A percentile compares a stretch with the other conserved stretches of the same genome.
Conservation (phyloP, 2,329 filamentous ascomycete species). For the Pyrenophora graminea region DNA sequence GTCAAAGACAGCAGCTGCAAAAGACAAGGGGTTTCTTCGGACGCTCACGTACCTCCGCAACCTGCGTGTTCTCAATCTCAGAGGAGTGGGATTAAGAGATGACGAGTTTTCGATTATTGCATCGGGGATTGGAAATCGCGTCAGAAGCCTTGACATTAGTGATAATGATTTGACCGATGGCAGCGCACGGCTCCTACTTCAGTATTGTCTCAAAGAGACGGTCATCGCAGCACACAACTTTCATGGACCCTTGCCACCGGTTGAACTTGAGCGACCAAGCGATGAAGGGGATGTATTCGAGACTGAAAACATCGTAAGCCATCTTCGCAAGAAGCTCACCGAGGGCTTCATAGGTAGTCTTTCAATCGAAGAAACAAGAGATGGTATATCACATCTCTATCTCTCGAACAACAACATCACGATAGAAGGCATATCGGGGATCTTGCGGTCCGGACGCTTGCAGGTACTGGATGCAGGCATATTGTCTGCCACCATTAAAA, state of each 20-base stretch:
- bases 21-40: slow-evolving; percentile 54
- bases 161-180: slow-evolving; percentile 62
- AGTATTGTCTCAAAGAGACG: slow-evolving; percentile 53
- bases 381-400: slow-evolving; percentile 65
- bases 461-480: slow-evolving; percentile 62
- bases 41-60: slow-evolving; percentile 53
- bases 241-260: slow-evolving; percentile 25
- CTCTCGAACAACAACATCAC: slow-evolving; percentile 61
- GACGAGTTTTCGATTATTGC: slow-evolving; percentile 58
- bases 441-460: slow-evolving; percentile 57
- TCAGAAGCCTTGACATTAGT: slow-evolving; percentile 61
- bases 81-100: slow-evolving; percentile 59
- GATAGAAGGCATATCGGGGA: slow-evolving; percentile 58
- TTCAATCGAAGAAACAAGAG: slow-evolving; percentile 59
- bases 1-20: slow-evolving; percentile 58
- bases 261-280: slow-evolving; percentile 39
- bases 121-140: slow-evolving; percentile 55
- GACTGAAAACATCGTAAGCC: slow-evolving; percentile 57
- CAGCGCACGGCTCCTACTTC: slow-evolving; percentile 57
- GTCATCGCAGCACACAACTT: slow-evolving; percentile 11
- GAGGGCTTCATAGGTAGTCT: slow-evolving; percentile 55
- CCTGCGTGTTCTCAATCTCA: slow-evolving; percentile 62
- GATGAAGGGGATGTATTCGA: slow-evolving; percentile 37
- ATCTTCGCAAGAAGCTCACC: slow-evolving; percentile 49
- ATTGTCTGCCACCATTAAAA: slow-evolving; percentile 38